Base-by-base conservation (phyloP, 805 yeast species). In the Lachancea fermentati region DNA sequence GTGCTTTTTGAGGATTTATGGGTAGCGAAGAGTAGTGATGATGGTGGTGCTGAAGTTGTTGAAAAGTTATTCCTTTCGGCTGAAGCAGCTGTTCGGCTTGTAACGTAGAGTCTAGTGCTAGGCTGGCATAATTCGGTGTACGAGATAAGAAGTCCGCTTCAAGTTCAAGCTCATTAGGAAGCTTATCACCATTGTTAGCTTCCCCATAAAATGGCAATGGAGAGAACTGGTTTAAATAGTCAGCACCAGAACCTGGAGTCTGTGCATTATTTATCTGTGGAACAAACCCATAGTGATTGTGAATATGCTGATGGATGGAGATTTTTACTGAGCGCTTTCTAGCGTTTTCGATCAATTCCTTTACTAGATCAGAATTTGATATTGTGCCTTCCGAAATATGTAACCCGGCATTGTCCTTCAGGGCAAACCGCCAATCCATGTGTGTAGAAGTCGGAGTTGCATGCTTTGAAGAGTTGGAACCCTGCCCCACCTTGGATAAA, bases 271-370 rank as follows among this genome's bases (percentile, higher is more conserved):
- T 24, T 12, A 34, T 19, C 5, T n/a, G 34, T n/a, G 37, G 30
- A n/a, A 14, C 29, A 28, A 36, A 14, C 9, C 39, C 69, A 60
- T 82, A 81, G 60, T 84, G 88, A 56, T 85, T 85, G 60, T 85
- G 91, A 34, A 83, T 79, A 59, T 85, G 95, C 58, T 87, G 95
- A 62, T 87, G 95, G 15, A 87, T 75, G 3, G 87, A 79, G 11
- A 87, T 69, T 33, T 75, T 71, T 32, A 83, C 63, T 14, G 74
- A 71, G 49, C 75, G 71, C 36, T 64, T 62, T 45, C 73, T 77
- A 0, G 89, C 89, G 38, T 79, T 71, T 26, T 75, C 73, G 5
- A 84, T 69, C 7, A 84, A 59, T 45, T 70, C 66, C 40, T 75
- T 76, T 0, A 78, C 87, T 13, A 74, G 54, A 26, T 73, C 79